Percentiles rank a stretch among this genome's conserved stretches.
Evolutionary conservation across 805 yeast genomes (phyloP).

Genomic region (Kuraishia cidri): DNA sequence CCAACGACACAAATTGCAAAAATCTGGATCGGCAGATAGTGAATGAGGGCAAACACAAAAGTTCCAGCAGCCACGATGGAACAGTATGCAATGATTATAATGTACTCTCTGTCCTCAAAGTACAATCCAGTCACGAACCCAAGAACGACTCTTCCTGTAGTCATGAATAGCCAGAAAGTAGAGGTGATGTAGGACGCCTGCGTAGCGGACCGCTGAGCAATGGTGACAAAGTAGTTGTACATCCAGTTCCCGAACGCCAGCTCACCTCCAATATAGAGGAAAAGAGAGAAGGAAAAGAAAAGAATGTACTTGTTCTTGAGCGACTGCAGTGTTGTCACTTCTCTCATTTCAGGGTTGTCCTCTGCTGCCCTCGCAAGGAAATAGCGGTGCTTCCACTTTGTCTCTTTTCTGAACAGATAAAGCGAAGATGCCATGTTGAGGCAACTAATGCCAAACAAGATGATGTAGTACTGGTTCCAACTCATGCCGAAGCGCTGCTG

Average conservation of each 20-base stretch:
- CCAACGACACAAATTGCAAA: slow-evolving; percentile 32
- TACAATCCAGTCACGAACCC: slow-evolving; percentile 41
- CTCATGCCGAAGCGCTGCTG: slow-evolving; percentile 23
- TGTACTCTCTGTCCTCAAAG: slow-evolving; percentile 24
- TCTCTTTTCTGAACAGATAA: slow-evolving; percentile 28
- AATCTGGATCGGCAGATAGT: slow-evolving; percentile 17
- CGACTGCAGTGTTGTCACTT: slow-evolving; percentile 10
- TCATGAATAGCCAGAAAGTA: slow-evolving; percentile 41
- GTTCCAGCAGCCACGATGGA: slow-evolving; percentile 22
- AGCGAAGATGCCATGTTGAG: slow-evolving; percentile 14
- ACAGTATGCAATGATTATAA: slow-evolving; percentile 32
- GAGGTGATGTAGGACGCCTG: slow-evolving; percentile 38
- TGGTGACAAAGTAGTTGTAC: slow-evolving; percentile 33
- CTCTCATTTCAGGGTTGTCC: slow-evolving; percentile 10
- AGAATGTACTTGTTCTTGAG: slow-evolving; percentile 26
- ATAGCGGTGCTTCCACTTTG: slow-evolving; percentile 33
- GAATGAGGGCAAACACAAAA: slow-evolving; percentile 21
- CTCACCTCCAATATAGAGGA: slow-evolving; percentile 44
- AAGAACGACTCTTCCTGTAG: slow-evolving; percentile 34
- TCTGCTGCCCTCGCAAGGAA: slow-evolving; percentile 4
- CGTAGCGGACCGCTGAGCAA: slow-evolving; percentile 25
- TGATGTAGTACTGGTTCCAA: slow-evolving; percentile 37
- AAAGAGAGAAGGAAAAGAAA: slow-evolving; percentile 30
- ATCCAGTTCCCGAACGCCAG: slow-evolving; percentile 46
- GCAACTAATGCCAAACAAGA: slow-evolving; percentile 21